Evolutionary conservation across 2,329 filamentous ascomycete genomes (phyloP).

Genomic region (Fusarium fujikuroi): DNA sequence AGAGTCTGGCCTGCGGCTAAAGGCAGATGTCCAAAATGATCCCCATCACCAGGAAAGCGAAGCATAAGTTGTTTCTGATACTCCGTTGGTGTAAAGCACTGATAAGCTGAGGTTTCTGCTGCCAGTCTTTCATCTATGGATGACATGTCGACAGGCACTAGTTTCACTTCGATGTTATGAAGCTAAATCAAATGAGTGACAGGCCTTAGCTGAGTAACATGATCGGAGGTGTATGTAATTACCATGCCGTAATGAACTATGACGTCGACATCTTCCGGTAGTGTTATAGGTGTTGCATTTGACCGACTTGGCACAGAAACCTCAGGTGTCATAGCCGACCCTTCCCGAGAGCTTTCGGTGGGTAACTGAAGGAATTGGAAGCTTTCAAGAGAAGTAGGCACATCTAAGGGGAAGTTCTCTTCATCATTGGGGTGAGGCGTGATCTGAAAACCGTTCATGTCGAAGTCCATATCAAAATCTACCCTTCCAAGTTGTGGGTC

Average conservation of each 20-base stretch:
- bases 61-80: conserved; percentile 11
- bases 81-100: background rate
- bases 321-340: background rate
- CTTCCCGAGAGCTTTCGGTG: background rate
- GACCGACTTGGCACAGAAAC: background rate
- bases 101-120: background rate
- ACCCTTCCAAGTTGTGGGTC: background rate
- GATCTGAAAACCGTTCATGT: background rate
- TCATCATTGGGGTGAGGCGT: background rate
- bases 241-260: conserved; percentile 16
- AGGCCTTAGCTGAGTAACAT: background rate
- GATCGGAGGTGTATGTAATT: accelerated
- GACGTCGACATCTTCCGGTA: accelerated
- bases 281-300: background rate
- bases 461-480: background rate
- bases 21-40: background rate
- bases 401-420: accelerated
- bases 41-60: background rate
- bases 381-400: accelerated
- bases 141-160: conserved; percentile 6
- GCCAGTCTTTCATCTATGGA: background rate
- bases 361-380: background rate
- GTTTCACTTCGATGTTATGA: conserved; percentile 14
- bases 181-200: background rate
- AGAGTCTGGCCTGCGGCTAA: background rate